Base-by-base conservation (phyloP, 148 eudicot species). In the Oxyria digyna region DNA sequence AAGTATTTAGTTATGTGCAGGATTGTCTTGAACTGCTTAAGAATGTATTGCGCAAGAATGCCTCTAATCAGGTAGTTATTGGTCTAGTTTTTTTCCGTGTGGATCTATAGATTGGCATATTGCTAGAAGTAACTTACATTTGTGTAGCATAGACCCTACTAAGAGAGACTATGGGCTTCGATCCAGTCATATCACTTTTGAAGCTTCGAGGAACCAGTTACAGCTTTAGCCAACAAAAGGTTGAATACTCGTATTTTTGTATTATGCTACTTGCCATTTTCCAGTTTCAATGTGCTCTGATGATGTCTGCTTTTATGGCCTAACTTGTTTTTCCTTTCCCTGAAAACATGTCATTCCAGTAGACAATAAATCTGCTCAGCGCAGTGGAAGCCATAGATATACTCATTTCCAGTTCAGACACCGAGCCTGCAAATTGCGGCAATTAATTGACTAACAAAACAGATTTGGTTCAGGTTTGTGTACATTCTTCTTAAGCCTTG, bases 121-220 rank as follows among this genome's bases (percentile, higher is more conserved):
- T 23, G 17, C 54, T 18, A 24, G 54, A 50, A 50, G 59, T 50
- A 50, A 50, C 59, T 62, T 41, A 43, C 68, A 24, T 74, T 21
- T 49, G 23, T 40, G 37, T 74, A 42, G 24, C 79, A 62, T 79
- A 94, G 98, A 85, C 91, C 67, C 75, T 88, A 74, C 79, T 94
- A 72, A 88, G 98, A 78, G 98, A 94, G 85, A 90, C 97, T 18
- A 67, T 94, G 57, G 98, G 98, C 67, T 94, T 87, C 74, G 97
- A 94, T 59, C 82, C 88, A 67, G 78, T 94, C 73, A 76, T 90
- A 73, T 86, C 90, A 66, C 85, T 90, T 78, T 75, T 94, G 77
- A 86, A 77, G 89, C 87, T 94, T 33, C 78, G 92, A 70, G 59
- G 59, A 50, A 50, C 14, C 29, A 96, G 91, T 71, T 94, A 83